Evolutionary conservation across 352 stramenopile species (phyloP).

Genomic region (Pythium volutum): DNA sequence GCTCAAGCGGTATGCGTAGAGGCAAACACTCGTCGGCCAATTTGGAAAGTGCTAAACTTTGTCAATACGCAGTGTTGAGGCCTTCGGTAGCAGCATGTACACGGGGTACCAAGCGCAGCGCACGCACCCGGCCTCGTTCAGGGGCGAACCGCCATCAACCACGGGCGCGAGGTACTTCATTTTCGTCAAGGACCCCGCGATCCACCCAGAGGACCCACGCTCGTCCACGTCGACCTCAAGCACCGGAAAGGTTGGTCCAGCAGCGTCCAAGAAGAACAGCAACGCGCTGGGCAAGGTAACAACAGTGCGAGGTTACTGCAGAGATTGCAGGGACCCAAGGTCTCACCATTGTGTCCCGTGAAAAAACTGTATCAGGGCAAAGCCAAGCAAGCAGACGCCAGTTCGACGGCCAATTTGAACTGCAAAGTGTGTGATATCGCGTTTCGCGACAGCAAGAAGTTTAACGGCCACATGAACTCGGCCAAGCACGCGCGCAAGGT

Average conservation of each 20-base stretch:
- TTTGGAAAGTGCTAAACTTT: neutral
- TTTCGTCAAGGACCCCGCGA: conserved; percentile 42
- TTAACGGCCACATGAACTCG: conserved; percentile 87
- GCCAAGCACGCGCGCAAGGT: conserved; percentile 75
- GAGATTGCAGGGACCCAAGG: neutral
- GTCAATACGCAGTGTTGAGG: conserved; percentile 40
- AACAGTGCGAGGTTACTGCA: neutral
- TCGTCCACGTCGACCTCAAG: neutral
- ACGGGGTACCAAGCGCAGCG: conserved; percentile 74
- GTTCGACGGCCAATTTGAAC: conserved; percentile 25
- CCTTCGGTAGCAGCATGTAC: conserved; percentile 64
- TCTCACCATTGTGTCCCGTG: neutral
- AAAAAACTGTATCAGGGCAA: conserved; percentile 11
- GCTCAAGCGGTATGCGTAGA: conserved; percentile 43
- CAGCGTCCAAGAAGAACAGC: conserved; percentile 1
- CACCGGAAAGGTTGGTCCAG: neutral
- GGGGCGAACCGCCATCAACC: conserved; percentile 70
- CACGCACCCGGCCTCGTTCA: conserved; percentile 71
- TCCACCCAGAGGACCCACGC: conserved; percentile 33
- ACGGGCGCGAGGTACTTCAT: conserved; percentile 66
- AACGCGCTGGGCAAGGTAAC: conserved; percentile 4
- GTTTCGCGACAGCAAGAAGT: conserved; percentile 76
- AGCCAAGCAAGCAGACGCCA: conserved; percentile 16
- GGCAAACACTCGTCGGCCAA: neutral
- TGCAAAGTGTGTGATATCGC: conserved; percentile 54